Evolutionary conservation across 2,329 filamentous ascomycete genomes (phyloP), one percentile per base, ranked within the genome.

Genomic region (Pseudogymnoascus sp.): DNA sequence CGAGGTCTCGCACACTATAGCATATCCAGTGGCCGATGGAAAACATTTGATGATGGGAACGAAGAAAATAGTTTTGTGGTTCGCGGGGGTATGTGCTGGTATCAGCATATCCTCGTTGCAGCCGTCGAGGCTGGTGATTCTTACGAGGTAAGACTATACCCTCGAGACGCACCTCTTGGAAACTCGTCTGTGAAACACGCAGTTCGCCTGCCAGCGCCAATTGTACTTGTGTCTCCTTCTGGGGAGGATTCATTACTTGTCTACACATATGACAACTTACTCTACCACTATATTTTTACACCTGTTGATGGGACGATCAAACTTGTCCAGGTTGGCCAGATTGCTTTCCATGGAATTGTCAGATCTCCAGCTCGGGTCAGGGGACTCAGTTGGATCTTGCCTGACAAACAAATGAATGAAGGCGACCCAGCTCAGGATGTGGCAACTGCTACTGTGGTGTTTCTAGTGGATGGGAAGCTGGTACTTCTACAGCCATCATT

Each of bases 51-150:
- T 59, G 91, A 93, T 70, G 83, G 87, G 25, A 85, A 83, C 31
- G 84, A 88, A 71, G 95, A 97, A 75, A 92, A 93, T 70, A 91
- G 93, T 66, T 99, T 99, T 73, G 86, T 91, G 23, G 91, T 99
- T 12, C 83, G 93, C 66, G 95, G 95, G 59, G 95, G 95, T 5
- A 96, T 99, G 93, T 97, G 93, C 74, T 99, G 95, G 95, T 93
- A 96, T 73, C 92, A 96, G 68, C 93, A 99, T 75, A 90, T 97
- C 34, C 81, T 99, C 16, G 90, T 97, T 63, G 93, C 92, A 40
- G 92, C 93, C 3, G 88, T 97, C n/a, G 95, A 99, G 75, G 87
- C 86, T 62, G 90, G 89, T 68, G 84, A 87, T 68, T 87, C 87
- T 21, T 92, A 92, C 70, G 89, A 96, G 78, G 78, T 99, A 60